phyloP scores from a whole-genome alignment of 306 rosid species.

The Medicago ruthenica region DNA sequence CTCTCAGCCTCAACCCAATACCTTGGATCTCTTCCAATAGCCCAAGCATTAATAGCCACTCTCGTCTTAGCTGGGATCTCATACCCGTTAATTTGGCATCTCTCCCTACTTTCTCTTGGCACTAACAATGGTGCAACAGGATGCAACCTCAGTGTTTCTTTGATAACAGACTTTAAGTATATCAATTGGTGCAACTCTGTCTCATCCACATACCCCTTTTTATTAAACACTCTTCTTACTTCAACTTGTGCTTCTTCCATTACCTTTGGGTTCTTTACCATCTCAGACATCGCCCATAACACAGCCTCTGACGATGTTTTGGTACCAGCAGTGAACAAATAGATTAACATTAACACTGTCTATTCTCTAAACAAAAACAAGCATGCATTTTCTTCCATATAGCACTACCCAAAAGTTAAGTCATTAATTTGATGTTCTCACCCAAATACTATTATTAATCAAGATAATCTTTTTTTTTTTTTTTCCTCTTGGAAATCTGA shows the following conservation, averaged over 20 bases:
- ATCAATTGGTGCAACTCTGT: conserved; percentile 24
- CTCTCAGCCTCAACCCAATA: conserved; percentile 16
- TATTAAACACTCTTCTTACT: conserved; percentile 43
- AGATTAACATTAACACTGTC: background rate
- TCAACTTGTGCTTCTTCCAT: conserved; percentile 53
- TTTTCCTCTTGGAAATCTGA: no score
- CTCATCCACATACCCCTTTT: conserved; percentile 33
- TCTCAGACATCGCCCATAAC: conserved; percentile 53
- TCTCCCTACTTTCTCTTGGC: conserved; percentile 4
- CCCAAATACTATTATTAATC: background rate
- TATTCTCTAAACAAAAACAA: background rate
- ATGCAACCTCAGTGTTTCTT: background rate
- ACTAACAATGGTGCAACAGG: background rate
- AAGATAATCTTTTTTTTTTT: no score
- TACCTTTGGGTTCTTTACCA: conserved; percentile 44
- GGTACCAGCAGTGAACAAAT: conserved; percentile 42
- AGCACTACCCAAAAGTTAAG: no score
- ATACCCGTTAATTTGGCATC: background rate
- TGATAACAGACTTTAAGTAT: conserved; percentile 22
- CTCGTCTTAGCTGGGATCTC: background rate
- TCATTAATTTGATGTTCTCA: background rate
- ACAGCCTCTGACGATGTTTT: conserved; percentile 44
- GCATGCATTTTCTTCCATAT: no score
- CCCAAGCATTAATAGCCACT: background rate
- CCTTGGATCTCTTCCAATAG: conserved; percentile 21